Evolutionary conservation across 1,284 basidiomycete genomes (phyloP).

Genomic region (Cryptococcus floricola): DNA sequence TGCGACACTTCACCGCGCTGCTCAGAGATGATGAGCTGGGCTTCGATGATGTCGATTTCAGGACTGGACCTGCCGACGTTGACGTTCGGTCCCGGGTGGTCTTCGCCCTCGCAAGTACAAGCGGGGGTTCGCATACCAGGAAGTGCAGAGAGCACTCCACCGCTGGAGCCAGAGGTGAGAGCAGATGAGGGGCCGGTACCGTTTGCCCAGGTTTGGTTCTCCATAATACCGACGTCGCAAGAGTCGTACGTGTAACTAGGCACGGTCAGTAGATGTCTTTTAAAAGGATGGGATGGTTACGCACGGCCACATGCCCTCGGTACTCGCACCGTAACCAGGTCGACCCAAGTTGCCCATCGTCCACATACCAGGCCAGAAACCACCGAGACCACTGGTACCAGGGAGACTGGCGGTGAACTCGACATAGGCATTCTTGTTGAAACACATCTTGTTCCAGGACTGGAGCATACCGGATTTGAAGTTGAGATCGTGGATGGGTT

Average conservation of each 20-base stretch:
- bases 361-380: conserved; percentile 55
- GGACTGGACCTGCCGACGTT: conserved; percentile 57
- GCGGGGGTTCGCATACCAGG: conserved; percentile 55
- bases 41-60: conserved; percentile 68
- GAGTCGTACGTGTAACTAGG: conserved; percentile 43
- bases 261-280: not conserved
- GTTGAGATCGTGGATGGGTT: conserved; percentile 66
- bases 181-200: conserved; percentile 44
- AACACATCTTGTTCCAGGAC: conserved; percentile 53
- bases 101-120: conserved; percentile 56
- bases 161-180: conserved; percentile 38
- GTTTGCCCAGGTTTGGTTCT: conserved; percentile 48
- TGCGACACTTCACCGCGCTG: conserved; percentile 25
- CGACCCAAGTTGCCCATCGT: conserved; percentile 52
- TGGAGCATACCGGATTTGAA: conserved; percentile 60
- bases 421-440: conserved; percentile 44
- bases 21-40: conserved; percentile 46
- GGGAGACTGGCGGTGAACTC: conserved; percentile 44
- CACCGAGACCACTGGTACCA: conserved; percentile 40
- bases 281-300: conserved; percentile 43
- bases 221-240: conserved; percentile 42
- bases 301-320: conserved; percentile 59
- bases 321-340: conserved; percentile 58
- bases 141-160: conserved; percentile 42
- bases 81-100: conserved; percentile 62